Evolutionary conservation across 139 green algal species (phyloP).

Genomic region (Closterium sp.): DNA sequence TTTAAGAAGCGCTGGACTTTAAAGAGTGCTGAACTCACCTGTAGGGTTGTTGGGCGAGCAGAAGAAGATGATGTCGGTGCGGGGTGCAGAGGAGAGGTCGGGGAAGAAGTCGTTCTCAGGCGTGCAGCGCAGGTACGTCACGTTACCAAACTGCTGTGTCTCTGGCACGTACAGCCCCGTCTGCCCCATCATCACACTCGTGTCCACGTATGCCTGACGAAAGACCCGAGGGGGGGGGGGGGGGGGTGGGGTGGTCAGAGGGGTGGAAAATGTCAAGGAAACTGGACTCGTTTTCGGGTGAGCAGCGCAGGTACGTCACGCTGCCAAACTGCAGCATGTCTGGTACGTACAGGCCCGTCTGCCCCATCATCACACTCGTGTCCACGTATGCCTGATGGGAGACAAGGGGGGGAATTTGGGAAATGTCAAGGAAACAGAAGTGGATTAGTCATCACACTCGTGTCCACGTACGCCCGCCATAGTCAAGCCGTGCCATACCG

Average conservation of each 20-base stretch:
- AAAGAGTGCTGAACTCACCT: constrained; percentile 23
- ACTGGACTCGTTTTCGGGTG: constrained; percentile 80
- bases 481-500: neutral
- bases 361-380: too few species aligned
- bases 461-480: constrained; percentile 92
- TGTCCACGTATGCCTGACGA: too few species aligned
- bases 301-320: constrained; percentile 94
- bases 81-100: constrained; percentile 75
- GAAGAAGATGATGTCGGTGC: constrained; percentile 99
- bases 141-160: too few species aligned
- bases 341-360: constrained; percentile 72
- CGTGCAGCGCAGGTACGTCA: constrained; percentile 93
- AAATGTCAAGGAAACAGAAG: too few species aligned
- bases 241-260: constrained; percentile 97
- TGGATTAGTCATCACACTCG: constrained; percentile 84
- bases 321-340: constrained; percentile 72
- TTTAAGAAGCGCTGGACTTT: neutral
- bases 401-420: too few species aligned
- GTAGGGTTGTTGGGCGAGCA: constrained; percentile 93
- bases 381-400: too few species aligned
- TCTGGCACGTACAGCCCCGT: too few species aligned
- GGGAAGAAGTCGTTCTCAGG: constrained; percentile 98
- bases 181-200: too few species aligned
- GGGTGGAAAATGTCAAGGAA: constrained; percentile 97
- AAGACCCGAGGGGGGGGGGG: neutral